phyloP scores from a whole-genome alignment of 331 rosid species.

The Spiraea crenata region DNA sequence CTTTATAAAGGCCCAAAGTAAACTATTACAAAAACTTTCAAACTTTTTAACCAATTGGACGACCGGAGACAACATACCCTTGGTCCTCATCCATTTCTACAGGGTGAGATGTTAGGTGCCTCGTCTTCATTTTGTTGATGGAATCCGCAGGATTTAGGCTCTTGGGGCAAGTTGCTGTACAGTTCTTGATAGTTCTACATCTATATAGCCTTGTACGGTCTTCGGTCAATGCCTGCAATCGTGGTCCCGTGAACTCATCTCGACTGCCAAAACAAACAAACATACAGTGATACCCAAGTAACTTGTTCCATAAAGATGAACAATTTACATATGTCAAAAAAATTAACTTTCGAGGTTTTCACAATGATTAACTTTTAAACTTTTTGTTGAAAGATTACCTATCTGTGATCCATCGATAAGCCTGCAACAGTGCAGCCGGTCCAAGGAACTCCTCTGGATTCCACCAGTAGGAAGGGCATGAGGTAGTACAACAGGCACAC shows the following conservation, averaged over 20 bases:
- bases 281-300: neutral
- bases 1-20: neutral
- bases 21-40: neutral
- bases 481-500: constrained; percentile 44
- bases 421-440: constrained; percentile 41
- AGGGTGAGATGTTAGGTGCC: constrained; percentile 18
- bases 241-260: constrained; percentile 25
- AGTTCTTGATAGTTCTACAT: constrained; percentile 32
- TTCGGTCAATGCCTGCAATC: constrained; percentile 36
- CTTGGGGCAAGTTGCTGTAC: constrained; percentile 40
- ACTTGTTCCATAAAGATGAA: neutral
- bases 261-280: constrained; percentile 19
- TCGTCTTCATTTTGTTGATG: constrained; percentile 39
- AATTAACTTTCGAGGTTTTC: too few relatives aligned
- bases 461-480: constrained; percentile 54
- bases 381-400: constrained; percentile 17
- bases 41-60: neutral
- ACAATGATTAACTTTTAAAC: too few relatives aligned
- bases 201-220: constrained; percentile 26
- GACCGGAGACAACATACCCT: neutral
- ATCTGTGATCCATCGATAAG: constrained; percentile 35
- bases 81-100: neutral
- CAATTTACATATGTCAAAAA: too few relatives aligned
- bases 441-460: constrained; percentile 43
- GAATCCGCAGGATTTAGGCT: constrained; percentile 35